phyloP scores from a whole-genome alignment of 2,329 filamentous ascomycete species.

The Drechslerella coelobrocha region DNA sequence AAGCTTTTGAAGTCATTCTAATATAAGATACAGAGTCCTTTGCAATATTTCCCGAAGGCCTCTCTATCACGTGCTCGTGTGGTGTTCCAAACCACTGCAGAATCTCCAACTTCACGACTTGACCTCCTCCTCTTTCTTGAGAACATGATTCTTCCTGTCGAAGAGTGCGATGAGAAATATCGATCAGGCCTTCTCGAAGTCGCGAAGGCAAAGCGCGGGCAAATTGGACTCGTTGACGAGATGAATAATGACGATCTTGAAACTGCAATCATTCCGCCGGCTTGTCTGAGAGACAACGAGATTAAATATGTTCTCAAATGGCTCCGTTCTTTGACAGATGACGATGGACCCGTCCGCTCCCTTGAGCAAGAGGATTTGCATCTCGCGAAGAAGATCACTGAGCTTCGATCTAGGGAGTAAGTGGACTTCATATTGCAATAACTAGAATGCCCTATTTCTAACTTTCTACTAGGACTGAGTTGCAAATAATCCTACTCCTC shows the following conservation, averaged over 20 bases:
- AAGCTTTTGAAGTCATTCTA: constrained; percentile 2
- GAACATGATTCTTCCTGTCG: constrained; percentile 34
- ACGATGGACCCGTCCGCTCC: constrained; percentile 33
- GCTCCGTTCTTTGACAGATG: constrained; percentile 33
- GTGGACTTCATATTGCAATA: too few species aligned
- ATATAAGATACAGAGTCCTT: constrained; percentile 20
- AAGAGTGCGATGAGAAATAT: constrained; percentile 45
- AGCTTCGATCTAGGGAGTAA: constrained; percentile 42
- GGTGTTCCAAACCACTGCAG: constrained; percentile 18
- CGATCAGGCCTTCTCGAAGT: constrained; percentile 27
- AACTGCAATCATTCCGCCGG: constrained; percentile 28
- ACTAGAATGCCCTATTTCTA: neutral
- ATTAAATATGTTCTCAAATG: constrained; percentile 49
- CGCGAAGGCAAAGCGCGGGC: constrained; percentile 14
- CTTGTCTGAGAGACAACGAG: constrained; percentile 45
- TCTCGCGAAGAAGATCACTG: constrained; percentile 32
- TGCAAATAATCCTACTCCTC: constrained; percentile 80
- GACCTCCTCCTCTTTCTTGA: constrained; percentile 48
- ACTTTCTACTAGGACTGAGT: constrained; percentile 64
- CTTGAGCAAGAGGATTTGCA: constrained; percentile 31
- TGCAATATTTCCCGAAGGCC: constrained; percentile 43
- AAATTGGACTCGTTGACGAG: constrained; percentile 18
- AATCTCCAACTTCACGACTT: constrained; percentile 31
- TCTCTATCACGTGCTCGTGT: constrained; percentile 37
- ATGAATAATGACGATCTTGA: constrained; percentile 38